Conservation (phyloP, 495 filamentous ascomycete species). For the Tricharina praecox region DNA sequence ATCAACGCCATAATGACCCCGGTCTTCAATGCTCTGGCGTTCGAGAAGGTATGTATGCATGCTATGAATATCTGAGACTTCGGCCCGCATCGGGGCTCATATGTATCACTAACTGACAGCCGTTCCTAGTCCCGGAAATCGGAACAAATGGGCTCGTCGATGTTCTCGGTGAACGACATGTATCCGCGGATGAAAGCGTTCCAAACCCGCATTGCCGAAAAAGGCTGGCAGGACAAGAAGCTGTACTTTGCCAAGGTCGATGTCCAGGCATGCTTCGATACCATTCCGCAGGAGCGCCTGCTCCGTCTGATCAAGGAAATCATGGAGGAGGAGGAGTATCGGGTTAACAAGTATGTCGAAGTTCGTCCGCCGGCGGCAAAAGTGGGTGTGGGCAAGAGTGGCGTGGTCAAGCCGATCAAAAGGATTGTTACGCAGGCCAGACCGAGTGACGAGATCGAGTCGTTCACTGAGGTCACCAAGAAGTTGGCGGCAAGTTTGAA, state of each 20-base stretch:
- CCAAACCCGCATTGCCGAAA: slow-evolving; percentile 32
- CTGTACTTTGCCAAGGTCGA: slow-evolving; percentile 85
- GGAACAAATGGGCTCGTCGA: slow-evolving; percentile 47
- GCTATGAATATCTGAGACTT: too few relatives aligned
- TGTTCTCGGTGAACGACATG: slow-evolving; percentile 70
- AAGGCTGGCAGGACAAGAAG: slow-evolving; percentile 14
- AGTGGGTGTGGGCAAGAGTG: neutral
- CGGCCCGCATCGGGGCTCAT: too few relatives aligned
- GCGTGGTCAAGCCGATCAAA: slow-evolving; percentile 35
- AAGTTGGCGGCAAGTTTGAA: slow-evolving; percentile 16
- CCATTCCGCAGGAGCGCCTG: slow-evolving; percentile 68
- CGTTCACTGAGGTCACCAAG: slow-evolving; percentile 27
- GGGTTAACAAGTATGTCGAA: slow-evolving; percentile 57
- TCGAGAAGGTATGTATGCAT: slow-evolving; percentile 58
- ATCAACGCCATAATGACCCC: slow-evolving; percentile 72
- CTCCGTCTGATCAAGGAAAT: slow-evolving; percentile 45
- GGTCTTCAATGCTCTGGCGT: slow-evolving; percentile 55
- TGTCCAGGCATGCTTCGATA: slow-evolving; percentile 85
- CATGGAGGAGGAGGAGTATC: slow-evolving; percentile 48
- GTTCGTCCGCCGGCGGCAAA: slow-evolving; percentile 35
- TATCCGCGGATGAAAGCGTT: slow-evolving; percentile 59
- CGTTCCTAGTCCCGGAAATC: slow-evolving; percentile 36
- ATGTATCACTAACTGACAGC: too few relatives aligned
- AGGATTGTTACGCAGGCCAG: slow-evolving; percentile 48
- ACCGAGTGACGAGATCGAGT: slow-evolving; percentile 33